phyloP scores from a whole-genome alignment of 257 asterid species.

The Nicotiana sylvestris region DNA sequence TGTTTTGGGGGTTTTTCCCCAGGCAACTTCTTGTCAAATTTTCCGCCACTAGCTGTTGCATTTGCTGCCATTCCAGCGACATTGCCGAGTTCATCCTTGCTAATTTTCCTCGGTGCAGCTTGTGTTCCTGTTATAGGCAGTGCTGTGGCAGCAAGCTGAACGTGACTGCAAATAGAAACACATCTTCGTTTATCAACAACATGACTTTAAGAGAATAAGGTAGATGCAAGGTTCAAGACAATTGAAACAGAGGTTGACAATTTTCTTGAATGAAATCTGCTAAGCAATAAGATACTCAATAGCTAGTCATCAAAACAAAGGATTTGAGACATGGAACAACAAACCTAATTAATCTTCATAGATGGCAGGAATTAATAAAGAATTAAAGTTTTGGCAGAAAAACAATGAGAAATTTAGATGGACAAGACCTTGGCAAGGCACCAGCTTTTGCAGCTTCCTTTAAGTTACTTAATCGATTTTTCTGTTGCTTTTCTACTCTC shows the following conservation, averaged over 20 bases:
- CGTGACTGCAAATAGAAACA: slow-evolving; percentile 53
- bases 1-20: slow-evolving; percentile 89
- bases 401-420: neutral
- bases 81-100: slow-evolving; percentile 79
- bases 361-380: neutral
- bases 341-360: neutral
- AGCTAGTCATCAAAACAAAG: neutral
- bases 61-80: slow-evolving; percentile 96
- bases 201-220: no score
- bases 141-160: slow-evolving; percentile 84
- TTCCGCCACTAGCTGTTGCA: slow-evolving; percentile 98
- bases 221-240: no score
- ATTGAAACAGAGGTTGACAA: no score
- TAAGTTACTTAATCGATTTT: slow-evolving; percentile 62
- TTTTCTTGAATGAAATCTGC: no score
- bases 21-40: slow-evolving; percentile 86
- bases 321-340: neutral
- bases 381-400: neutral
- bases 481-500: slow-evolving; percentile 82
- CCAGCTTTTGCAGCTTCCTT: slow-evolving; percentile 83
- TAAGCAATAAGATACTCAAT: neutral
- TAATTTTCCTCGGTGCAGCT: slow-evolving; percentile 52
- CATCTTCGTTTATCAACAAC: no score
- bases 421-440: slow-evolving; percentile 76
- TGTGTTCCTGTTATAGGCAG: slow-evolving; percentile 87